A percentile compares a stretch with the other conserved stretches of the same genome.
These are phyloP conservation scores for Fusarium verrucosum DNA, from an alignment of 2,329 filamentous ascomycete genomes.

Conservation along the genomic window DNA sequence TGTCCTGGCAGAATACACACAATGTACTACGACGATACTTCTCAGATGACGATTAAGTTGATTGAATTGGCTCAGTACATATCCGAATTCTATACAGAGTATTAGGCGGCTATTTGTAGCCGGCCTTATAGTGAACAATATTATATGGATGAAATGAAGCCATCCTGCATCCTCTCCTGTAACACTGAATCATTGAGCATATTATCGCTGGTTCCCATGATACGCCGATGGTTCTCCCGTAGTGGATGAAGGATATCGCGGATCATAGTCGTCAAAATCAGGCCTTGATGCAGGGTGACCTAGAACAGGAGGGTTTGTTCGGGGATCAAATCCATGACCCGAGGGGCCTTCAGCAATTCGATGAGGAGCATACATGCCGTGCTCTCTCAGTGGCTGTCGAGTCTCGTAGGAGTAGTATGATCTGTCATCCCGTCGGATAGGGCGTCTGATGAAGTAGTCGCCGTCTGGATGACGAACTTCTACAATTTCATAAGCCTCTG, in stretches of 20 bases:
- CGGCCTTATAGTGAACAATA: neutral
- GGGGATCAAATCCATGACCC: constrained; percentile 8
- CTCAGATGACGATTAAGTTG: neutral
- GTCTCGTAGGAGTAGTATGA: constrained; percentile 42
- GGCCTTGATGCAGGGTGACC: neutral
- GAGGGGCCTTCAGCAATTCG: neutral
- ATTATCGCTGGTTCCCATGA: constrained; percentile 6
- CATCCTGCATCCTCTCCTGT: neutral
- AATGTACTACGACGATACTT: constrained; percentile 31
- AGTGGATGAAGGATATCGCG: constrained; percentile 49
- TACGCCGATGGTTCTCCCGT: constrained; percentile 1
- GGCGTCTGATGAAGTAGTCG: constrained; percentile 58
- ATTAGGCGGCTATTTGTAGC: neutral
- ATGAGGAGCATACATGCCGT: constrained; percentile 15
- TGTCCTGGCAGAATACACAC: constrained; percentile 42
- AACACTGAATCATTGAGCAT: neutral
- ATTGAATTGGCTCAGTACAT: neutral
- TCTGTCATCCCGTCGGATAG: constrained; percentile 46
- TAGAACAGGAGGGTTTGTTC: neutral
- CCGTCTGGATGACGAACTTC: constrained; percentile 56
- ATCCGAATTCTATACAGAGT: neutral
- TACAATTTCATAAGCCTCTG: constrained; percentile 57
- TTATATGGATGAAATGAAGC: neutral
- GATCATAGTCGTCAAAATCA: constrained; percentile 56
- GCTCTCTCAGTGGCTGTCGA: constrained; percentile 19